Evolutionary conservation across 257 asterid species (phyloP).

Genomic region (Przewalskia tangutica): DNA sequence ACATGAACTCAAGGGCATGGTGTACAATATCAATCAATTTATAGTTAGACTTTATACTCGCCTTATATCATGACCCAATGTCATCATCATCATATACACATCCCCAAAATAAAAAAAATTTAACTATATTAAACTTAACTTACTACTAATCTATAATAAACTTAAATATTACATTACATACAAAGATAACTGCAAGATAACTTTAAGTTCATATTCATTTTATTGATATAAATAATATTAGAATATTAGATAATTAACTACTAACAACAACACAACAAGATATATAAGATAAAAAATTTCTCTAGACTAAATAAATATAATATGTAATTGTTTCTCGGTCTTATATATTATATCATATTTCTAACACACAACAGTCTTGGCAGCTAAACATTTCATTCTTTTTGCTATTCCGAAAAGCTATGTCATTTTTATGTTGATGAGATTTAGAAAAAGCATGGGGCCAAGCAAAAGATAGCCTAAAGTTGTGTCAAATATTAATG

Average conservation of each 20-base stretch:
- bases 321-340: too few relatives aligned
- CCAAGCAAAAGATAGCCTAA: slow-evolving; percentile 1
- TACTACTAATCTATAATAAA: too few relatives aligned
- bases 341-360: too few relatives aligned
- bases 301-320: too few relatives aligned
- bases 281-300: too few relatives aligned
- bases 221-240: background rate
- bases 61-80: background rate
- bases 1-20: background rate
- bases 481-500: slow-evolving; percentile 16
- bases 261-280: too few relatives aligned
- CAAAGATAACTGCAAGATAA: background rate
- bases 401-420: background rate
- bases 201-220: background rate
- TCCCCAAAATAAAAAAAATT: too few relatives aligned
- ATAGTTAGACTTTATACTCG: too few relatives aligned
- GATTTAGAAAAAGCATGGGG: background rate
- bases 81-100: background rate
- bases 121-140: background rate
- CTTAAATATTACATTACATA: too few relatives aligned
- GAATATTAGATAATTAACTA: background rate
- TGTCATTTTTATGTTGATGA: background rate
- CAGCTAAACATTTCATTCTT: background rate
- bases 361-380: too few relatives aligned
- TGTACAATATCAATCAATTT: background rate